phyloP scores from a whole-genome alignment of 2,329 filamentous ascomycete genomes.

The Lasiodiplodia hormozganensis region DNA sequence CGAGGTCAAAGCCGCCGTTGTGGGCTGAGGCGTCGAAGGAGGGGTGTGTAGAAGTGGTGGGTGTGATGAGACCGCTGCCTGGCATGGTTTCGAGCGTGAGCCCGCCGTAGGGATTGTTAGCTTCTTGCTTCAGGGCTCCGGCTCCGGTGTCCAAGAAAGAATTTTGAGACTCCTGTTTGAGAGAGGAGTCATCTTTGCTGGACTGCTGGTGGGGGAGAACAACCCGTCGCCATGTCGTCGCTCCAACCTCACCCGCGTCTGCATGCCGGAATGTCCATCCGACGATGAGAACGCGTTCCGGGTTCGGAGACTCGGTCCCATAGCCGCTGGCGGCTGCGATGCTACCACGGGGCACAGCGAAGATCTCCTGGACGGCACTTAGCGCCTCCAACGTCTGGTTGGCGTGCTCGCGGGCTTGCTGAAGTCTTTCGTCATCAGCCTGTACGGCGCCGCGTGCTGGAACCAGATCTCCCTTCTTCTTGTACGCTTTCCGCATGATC shows the following conservation, averaged over 20 bases:
- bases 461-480: constrained; percentile 24
- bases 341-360: constrained; percentile 40
- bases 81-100: constrained; percentile 24
- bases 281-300: constrained; percentile 44
- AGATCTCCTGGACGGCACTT: constrained; percentile 53
- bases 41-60: constrained; percentile 18
- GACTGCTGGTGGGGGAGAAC: constrained; percentile 34
- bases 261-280: constrained; percentile 48
- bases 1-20: constrained; percentile 34
- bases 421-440: constrained; percentile 32
- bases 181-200: constrained; percentile 13
- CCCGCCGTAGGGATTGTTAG: constrained; percentile 1
- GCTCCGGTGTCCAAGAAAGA: background rate
- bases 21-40: constrained; percentile 21
- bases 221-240: constrained; percentile 45
- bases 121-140: background rate
- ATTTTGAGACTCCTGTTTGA: constrained; percentile 14
- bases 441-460: constrained; percentile 18
- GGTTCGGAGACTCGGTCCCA: background rate
- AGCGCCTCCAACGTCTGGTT: constrained; percentile 43
- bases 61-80: constrained; percentile 22
- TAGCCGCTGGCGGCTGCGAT: constrained; percentile 30
- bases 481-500: constrained; percentile 28
- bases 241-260: constrained; percentile 37
- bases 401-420: constrained; percentile 35